phyloP scores from a whole-genome alignment of 306 rosid species.

The Fagus sylvatica region DNA sequence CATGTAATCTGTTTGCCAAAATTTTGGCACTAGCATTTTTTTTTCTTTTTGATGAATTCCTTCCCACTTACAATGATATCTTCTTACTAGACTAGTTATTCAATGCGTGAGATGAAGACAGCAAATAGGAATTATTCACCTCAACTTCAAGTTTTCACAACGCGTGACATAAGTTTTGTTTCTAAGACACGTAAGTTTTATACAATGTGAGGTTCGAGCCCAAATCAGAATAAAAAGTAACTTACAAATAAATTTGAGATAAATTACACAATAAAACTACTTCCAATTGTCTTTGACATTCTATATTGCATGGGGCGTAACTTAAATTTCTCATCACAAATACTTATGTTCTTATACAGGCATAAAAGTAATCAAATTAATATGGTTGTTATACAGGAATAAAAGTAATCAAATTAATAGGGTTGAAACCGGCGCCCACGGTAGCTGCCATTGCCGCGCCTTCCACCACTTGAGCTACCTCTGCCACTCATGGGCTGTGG shows the following conservation, averaged over 20 bases:
- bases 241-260: not conserved
- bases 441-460: conserved; percentile 35
- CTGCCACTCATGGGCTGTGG: conserved; percentile 36
- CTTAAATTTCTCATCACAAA: not conserved
- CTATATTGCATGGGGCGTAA: not conserved
- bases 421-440: conserved; percentile 63
- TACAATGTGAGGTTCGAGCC: not conserved
- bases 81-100: no score
- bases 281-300: not conserved
- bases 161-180: not conserved
- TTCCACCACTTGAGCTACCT: conserved; percentile 57
- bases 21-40: not conserved
- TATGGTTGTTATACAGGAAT: conserved; percentile 45
- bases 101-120: no score
- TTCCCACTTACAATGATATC: no score
- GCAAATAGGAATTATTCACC: not conserved
- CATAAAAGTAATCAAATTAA: conserved; percentile 24
- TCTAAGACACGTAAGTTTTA: not conserved
- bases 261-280: not conserved
- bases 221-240: not conserved
- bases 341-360: not conserved
- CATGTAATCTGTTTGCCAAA: not conserved
- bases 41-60: no score
- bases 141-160: no score
- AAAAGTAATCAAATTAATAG: conserved; percentile 35